Conservation (phyloP, 2,329 filamentous ascomycete genomes). For the Phyllosticta ampelicida region DNA sequence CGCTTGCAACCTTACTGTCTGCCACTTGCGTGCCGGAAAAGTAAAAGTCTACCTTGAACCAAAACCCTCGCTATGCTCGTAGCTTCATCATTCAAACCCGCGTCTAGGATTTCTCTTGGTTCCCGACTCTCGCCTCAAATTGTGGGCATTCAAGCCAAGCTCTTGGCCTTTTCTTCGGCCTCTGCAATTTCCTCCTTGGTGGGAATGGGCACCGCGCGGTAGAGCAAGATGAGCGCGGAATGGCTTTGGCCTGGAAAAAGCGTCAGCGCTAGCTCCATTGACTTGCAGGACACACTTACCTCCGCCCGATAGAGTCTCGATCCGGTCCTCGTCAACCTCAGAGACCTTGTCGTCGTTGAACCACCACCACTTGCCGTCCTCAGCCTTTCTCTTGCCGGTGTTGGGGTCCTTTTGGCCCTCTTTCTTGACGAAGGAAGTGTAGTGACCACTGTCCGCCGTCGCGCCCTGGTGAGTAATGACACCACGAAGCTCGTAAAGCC, state of each 20-base stretch:
- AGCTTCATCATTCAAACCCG: conserved; percentile 7
- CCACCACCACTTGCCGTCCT: conserved; percentile 99
- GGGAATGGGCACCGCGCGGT: conserved; percentile 53
- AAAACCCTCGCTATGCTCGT: conserved; percentile 7
- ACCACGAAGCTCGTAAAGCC: conserved; percentile 86
- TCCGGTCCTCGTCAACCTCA: conserved; percentile 84
- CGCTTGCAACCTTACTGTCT: not conserved
- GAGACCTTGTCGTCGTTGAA: conserved; percentile 98
- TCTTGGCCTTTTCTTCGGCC: not conserved
- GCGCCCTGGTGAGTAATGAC: conserved; percentile 95
- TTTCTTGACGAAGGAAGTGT: conserved; percentile 98
- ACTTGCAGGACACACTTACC: conserved; percentile 39
- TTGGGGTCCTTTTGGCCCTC: conserved; percentile 58
- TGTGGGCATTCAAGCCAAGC: not conserved
- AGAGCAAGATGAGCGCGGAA: conserved; percentile 70
- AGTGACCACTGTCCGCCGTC: conserved; percentile 94
- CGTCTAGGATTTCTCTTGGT: conserved; percentile 2
- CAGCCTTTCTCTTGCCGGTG: conserved; percentile 65
- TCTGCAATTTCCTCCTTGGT: conserved; percentile 7
- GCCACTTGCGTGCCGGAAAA: not conserved
- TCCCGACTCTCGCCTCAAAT: not conserved
- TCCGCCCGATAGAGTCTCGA: conserved; percentile 79
- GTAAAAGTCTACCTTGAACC: not conserved
- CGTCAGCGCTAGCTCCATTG: conserved; percentile 14
- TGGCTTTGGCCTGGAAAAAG: conserved; percentile 54